Evolutionary conservation across 2,329 filamentous ascomycete genomes (phyloP).

Genomic region (Geosmithia putterillii): DNA sequence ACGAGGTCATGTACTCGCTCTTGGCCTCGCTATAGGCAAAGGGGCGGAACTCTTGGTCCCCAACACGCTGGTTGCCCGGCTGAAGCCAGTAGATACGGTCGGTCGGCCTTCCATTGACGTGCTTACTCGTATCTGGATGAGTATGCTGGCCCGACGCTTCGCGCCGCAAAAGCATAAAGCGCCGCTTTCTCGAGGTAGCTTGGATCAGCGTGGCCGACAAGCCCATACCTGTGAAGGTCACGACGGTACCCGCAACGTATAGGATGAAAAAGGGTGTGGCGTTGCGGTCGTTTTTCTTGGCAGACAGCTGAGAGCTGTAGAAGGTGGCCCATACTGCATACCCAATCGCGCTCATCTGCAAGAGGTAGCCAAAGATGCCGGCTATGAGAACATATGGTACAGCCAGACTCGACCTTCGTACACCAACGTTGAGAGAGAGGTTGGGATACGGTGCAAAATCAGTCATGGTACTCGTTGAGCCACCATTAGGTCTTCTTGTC

Average conservation of each 20-base stretch:
- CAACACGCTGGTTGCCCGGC: constrained; percentile 9
- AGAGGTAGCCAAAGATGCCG: neutral
- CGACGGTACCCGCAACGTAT: constrained; percentile 8
- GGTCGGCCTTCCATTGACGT: neutral
- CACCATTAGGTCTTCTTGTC: neutral
- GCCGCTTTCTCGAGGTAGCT: neutral
- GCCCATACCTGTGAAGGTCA: constrained; percentile 9
- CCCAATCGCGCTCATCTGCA: neutral
- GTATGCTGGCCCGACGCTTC: constrained; percentile 3
- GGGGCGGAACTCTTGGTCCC: constrained; percentile 11
- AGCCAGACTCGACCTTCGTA: neutral
- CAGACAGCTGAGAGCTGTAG: neutral
- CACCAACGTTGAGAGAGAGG: constrained; percentile 2
- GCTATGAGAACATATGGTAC: neutral
- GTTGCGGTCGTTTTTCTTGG: neutral
- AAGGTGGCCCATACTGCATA: constrained; percentile 4
- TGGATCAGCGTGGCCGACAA: constrained; percentile 8
- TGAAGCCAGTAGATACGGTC: constrained; percentile 8
- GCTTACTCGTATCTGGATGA: constrained; percentile 2
- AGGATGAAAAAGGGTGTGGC: constrained; percentile 7
- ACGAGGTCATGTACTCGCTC: constrained; percentile 1
- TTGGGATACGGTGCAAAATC: constrained; percentile 2
- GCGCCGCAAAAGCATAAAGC: neutral
- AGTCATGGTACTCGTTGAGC: neutral
- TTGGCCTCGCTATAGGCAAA: constrained; percentile 7